Percentiles rank a stretch among this genome's conserved stretches.
These are phyloP conservation scores for Astraeus odoratus DNA, from an alignment of 768 basidiomycete genomes.

Conservation along the genomic window DNA sequence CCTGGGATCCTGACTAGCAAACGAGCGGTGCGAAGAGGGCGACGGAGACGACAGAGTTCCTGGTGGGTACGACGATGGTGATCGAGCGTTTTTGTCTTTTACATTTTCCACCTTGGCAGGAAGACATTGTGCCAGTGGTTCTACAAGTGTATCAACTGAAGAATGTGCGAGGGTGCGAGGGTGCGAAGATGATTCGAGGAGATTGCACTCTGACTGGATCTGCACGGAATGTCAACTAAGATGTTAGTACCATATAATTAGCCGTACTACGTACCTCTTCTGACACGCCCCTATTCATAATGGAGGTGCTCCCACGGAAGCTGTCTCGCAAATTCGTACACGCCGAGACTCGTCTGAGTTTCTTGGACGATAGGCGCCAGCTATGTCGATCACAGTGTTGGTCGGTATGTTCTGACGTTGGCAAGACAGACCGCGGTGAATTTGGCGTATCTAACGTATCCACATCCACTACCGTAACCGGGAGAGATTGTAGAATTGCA, in stretches of 20 bases:
- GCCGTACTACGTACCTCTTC: too few species aligned
- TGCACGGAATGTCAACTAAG: constrained; percentile 4
- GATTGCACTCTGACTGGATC: constrained; percentile 18
- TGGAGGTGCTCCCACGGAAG: constrained; percentile 13
- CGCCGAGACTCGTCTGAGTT: constrained; percentile 19
- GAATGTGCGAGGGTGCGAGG: constrained; percentile 13
- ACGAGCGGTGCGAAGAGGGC: constrained; percentile 6
- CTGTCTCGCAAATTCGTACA: constrained; percentile 19
- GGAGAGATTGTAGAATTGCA: constrained; percentile 19
- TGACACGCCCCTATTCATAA: constrained; percentile 5
- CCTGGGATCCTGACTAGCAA: too few species aligned
- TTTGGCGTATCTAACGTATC: constrained; percentile 2
- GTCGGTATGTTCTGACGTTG: not conserved
- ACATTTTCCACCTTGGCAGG: constrained; percentile 6
- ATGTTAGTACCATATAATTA: too few species aligned
- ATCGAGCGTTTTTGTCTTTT: constrained; percentile 15
- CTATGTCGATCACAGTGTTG: not conserved
- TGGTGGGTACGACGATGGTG: constrained; percentile 18
- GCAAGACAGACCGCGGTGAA: not conserved
- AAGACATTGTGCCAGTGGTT: not conserved
- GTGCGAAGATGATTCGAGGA: constrained; percentile 6
- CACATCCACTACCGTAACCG: constrained; percentile 19
- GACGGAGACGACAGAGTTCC: constrained; percentile 6
- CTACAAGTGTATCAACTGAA: constrained; percentile 21
- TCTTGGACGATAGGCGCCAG: constrained; percentile 1